These are phyloP conservation scores for Pythium chondricola DNA, from an alignment of 352 stramenopile genomes.

Conservation along the genomic window DNA sequence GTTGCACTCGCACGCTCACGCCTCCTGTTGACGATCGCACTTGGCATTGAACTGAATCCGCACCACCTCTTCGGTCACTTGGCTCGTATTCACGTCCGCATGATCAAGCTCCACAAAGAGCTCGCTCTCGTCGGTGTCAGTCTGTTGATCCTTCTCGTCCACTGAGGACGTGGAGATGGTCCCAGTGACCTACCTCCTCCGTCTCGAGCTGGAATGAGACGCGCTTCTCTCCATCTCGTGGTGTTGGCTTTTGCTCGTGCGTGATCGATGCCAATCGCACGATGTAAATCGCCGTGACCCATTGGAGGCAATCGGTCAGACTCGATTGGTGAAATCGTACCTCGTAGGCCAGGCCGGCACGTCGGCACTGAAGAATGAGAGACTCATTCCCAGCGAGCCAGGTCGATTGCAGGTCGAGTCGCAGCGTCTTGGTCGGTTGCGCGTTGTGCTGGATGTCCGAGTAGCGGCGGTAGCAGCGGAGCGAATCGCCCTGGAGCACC, in stretches of 20 bases:
- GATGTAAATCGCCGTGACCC: constrained; percentile 20
- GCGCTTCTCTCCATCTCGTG: background rate
- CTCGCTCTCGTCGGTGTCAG: too few relatives aligned
- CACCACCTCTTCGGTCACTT: too few relatives aligned
- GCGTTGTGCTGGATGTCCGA: constrained; percentile 14
- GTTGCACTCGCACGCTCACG: too few relatives aligned
- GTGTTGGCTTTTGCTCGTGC: background rate
- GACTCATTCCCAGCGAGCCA: constrained; percentile 2
- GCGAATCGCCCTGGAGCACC: constrained; percentile 2
- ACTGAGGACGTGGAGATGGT: too few relatives aligned
- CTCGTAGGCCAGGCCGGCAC: constrained; percentile 1
- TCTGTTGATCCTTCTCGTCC: too few relatives aligned
- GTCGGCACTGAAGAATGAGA: constrained; percentile 6
- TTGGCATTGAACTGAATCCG: too few relatives aligned
- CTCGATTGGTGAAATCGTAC: constrained; percentile 10
- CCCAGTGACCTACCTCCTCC: too few relatives aligned
- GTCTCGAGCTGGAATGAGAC: too few relatives aligned
- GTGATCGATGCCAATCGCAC: constrained; percentile 10
- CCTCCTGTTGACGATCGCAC: too few relatives aligned
- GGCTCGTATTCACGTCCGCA: too few relatives aligned
- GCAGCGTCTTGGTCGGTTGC: constrained; percentile 2
- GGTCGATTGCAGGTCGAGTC: constrained; percentile 12
- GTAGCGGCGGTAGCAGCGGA: constrained; percentile 9
- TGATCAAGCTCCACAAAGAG: too few relatives aligned
- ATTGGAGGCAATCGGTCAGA: constrained; percentile 11